Evolutionary conservation across 495 filamentous ascomycete species (phyloP).

Genomic region (Penicillium paxilli): DNA sequence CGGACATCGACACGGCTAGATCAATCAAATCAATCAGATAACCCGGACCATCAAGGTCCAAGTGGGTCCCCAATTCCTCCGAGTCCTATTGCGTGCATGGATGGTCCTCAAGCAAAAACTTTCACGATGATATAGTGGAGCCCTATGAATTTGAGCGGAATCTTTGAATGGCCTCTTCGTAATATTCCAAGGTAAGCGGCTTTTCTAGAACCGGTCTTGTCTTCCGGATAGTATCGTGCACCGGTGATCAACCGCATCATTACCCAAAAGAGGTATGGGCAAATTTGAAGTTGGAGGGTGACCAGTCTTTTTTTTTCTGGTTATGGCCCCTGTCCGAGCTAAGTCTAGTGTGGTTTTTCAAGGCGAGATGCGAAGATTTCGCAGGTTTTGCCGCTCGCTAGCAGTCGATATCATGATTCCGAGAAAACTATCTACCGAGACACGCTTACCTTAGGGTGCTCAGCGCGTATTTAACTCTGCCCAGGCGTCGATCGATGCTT

Average conservation of each 20-base stretch:
- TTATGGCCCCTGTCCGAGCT: not conserved
- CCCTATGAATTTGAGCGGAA: not conserved
- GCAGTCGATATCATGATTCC: not conserved
- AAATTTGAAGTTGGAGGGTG: not conserved
- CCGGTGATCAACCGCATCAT: not conserved
- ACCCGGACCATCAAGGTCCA: not conserved
- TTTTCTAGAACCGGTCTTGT: not conserved
- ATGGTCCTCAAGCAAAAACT: not conserved
- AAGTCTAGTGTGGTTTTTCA: not conserved
- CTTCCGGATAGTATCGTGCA: not conserved
- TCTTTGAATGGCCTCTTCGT: not conserved
- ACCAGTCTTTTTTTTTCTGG: too few species aligned
- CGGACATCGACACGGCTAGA: conserved; percentile 7
- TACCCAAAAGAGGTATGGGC: not conserved
- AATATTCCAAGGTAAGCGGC: not conserved
- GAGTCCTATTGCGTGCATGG: not conserved
- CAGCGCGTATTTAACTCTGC: not conserved
- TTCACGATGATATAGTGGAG: not conserved
- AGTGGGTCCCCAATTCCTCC: not conserved
- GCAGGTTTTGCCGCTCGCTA: not conserved
- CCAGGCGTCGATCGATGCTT: not conserved
- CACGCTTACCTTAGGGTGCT: not conserved
- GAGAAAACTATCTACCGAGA: not conserved
- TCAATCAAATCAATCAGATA: conserved; percentile 16
- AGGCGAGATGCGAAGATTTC: not conserved